Base-by-base conservation (phyloP, 768 basidiomycete species). In the Xerocomellus intermedius region DNA sequence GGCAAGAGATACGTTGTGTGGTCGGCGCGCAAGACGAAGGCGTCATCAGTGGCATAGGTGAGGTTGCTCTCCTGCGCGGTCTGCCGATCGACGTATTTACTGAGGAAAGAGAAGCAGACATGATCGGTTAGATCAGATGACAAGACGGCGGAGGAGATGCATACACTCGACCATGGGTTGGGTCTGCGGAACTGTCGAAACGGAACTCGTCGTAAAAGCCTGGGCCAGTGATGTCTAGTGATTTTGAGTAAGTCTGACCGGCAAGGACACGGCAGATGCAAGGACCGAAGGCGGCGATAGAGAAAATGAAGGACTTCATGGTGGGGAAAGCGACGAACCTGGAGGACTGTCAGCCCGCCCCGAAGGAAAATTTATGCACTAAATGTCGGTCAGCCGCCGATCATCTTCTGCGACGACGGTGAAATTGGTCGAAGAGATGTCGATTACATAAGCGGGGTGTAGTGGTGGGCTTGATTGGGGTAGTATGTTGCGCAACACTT, bases 151-250 rank as follows among this genome's bases (percentile, higher is more conserved):
- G 17, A 42, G 8, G 8, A 28, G 42, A 42, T 17, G 63, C 81
- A 61, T 67, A 86, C 86, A 89, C 86, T 49, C 85, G 75, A 28
- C 86, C 86, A 57, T 85, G 75, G 8, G 86, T 87, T 5, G 86
- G 85, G 62, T 87, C 86, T 2, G 79, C 16, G 38, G 81, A 78
- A 19, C 74, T 73, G 61, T 82, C 62, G 60, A 76, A 77, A 5
- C 64, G 57, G 61, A 87, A 87, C 5, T 74, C 65, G 35, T 70
- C 68, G 54, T 80, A 74, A 60, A 88, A 86, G 19, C 64, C 71
- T 38, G 64, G 49, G 33, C 85, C 85, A 14, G 71, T 64, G 61
- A 76, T 72, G 52, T 75, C 81, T 57, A 83, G 78, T 10, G 32
- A 54, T 24, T 56, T 62, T 0, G 45, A 32, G 28, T 64, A 64